Conservation (phyloP, 2,329 filamentous ascomycete genomes). For the Calonectria leucothoes region DNA sequence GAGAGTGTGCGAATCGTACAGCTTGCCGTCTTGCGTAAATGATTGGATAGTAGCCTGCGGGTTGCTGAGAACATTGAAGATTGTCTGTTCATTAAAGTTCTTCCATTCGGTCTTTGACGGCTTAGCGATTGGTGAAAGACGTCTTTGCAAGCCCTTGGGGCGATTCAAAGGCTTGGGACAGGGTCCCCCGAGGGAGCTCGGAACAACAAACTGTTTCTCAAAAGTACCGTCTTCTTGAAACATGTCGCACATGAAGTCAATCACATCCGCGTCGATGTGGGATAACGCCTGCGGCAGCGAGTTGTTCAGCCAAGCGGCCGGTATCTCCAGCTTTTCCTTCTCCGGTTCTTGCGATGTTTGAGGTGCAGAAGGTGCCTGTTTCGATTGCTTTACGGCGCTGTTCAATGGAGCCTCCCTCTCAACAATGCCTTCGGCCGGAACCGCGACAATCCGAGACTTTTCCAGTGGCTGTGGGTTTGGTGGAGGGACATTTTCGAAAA, state of each 20-base stretch:
- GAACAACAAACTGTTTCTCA: conserved; percentile 55
- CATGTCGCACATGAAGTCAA: conserved; percentile 71
- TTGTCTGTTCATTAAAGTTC: conserved; percentile 71
- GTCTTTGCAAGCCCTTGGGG: conserved; percentile 26
- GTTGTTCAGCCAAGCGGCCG: conserved; percentile 31
- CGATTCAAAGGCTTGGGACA: conserved; percentile 27
- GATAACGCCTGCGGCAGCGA: conserved; percentile 68
- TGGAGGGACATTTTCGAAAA: conserved; percentile 52
- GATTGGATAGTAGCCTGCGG: conserved; percentile 66
- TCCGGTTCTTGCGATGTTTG: background rate
- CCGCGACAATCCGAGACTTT: background rate
- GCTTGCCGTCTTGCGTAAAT: conserved; percentile 64
- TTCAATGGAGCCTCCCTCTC: conserved; percentile 33
- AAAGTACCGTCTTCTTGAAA: conserved; percentile 66
- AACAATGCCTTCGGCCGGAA: background rate
- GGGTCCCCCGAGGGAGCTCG: background rate
- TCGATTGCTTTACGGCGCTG: conserved; percentile 22
- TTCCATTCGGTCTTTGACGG: conserved; percentile 61
- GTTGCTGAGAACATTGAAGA: conserved; percentile 73
- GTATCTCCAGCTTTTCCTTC: background rate
- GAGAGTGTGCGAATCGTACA: conserved; percentile 70
- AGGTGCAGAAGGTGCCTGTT: conserved; percentile 36
- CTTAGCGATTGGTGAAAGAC: conserved; percentile 1
- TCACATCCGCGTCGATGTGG: conserved; percentile 63
- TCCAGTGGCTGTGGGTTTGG: conserved; percentile 28